Percentiles rank a stretch among this genome's conserved stretches.
These are phyloP conservation scores for Ogataea trehalophila DNA, from an alignment of 805 yeast species.

Conservation along the genomic window DNA sequence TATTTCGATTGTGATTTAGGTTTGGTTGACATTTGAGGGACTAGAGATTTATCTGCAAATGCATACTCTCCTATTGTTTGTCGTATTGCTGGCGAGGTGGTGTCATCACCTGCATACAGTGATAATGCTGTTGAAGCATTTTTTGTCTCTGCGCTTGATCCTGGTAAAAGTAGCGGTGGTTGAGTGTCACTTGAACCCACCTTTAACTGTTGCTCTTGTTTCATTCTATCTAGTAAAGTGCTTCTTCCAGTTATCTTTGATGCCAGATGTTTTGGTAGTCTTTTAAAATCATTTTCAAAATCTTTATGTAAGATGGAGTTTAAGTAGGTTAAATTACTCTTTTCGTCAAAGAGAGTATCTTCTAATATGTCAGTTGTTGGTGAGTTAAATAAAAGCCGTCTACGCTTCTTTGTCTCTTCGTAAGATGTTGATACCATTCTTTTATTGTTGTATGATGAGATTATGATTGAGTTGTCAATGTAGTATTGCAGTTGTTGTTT, in stretches of 20 bases:
- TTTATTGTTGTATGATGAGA: background rate
- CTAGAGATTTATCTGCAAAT: slow-evolving; percentile 22
- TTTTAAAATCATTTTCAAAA: slow-evolving; percentile 5
- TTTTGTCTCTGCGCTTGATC: background rate
- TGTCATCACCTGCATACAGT: slow-evolving; percentile 3
- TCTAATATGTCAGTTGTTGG: background rate
- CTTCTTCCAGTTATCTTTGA: slow-evolving; percentile 1
- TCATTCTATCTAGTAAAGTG: slow-evolving; percentile 19
- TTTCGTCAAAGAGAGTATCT: slow-evolving; percentile 4
- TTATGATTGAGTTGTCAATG: background rate
- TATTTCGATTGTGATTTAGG: slow-evolving; percentile 22
- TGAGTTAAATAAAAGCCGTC: slow-evolving; percentile 3
- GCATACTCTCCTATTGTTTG: slow-evolving; percentile 12
- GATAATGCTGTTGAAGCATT: slow-evolving; percentile 10
- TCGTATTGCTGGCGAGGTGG: background rate
- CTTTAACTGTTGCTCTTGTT: slow-evolving; percentile 3
- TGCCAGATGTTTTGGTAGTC: slow-evolving; percentile 14
- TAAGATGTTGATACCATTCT: slow-evolving; percentile 1
- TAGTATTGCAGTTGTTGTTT: no score
- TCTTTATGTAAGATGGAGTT: slow-evolving; percentile 9
- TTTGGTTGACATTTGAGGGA: slow-evolving; percentile 13
- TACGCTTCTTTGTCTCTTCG: slow-evolving; percentile 4
- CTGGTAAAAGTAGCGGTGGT: background rate
- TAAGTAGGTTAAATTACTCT: slow-evolving; percentile 6
- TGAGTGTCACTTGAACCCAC: background rate